These are phyloP conservation scores for Akanthomyces dipterigenus DNA, from an alignment of 2,329 filamentous ascomycete genomes.

Conservation along the genomic window DNA sequence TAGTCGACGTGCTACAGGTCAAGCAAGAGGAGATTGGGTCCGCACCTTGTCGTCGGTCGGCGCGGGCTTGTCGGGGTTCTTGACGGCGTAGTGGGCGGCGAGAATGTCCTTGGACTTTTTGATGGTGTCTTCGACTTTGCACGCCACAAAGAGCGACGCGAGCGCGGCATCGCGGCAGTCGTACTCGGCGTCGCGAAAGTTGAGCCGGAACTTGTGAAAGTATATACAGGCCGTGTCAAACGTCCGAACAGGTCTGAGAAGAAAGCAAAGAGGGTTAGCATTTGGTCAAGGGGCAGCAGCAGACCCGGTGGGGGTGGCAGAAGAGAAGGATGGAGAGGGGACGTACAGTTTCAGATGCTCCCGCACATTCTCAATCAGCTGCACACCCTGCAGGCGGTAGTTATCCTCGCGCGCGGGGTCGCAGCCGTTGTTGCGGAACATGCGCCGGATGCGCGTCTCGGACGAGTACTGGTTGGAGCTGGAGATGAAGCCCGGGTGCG, in stretches of 20 bases:
- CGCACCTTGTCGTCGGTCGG: slow-evolving; percentile 76
- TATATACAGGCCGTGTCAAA: slow-evolving; percentile 89
- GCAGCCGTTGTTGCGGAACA: slow-evolving; percentile 61
- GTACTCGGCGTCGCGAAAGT: slow-evolving; percentile 80
- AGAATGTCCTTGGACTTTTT: slow-evolving; percentile 95
- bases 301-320: no score
- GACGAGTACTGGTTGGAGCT: slow-evolving; percentile 66
- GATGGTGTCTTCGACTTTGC: slow-evolving; percentile 95
- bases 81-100: slow-evolving; percentile 83
- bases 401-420: slow-evolving; percentile 74
- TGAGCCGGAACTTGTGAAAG: slow-evolving; percentile 87
- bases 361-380: slow-evolving; percentile 81
- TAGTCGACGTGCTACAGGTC: no score
- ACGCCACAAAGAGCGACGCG: slow-evolving; percentile 83
- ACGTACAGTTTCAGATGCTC: slow-evolving; percentile 72
- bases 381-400: slow-evolving; percentile 76
- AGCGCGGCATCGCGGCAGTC: slow-evolving; percentile 81
- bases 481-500: slow-evolving; percentile 42
- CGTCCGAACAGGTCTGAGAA: slow-evolving; percentile 70
- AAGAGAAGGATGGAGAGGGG: slow-evolving; percentile 13
- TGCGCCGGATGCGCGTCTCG: slow-evolving; percentile 71
- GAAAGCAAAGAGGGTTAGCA: background rate
- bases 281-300: no score
- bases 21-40: background rate
- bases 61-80: slow-evolving; percentile 58